These are phyloP conservation scores for Euphrasia confusa DNA, from an alignment of 257 asterid species.

Conservation along the genomic window DNA sequence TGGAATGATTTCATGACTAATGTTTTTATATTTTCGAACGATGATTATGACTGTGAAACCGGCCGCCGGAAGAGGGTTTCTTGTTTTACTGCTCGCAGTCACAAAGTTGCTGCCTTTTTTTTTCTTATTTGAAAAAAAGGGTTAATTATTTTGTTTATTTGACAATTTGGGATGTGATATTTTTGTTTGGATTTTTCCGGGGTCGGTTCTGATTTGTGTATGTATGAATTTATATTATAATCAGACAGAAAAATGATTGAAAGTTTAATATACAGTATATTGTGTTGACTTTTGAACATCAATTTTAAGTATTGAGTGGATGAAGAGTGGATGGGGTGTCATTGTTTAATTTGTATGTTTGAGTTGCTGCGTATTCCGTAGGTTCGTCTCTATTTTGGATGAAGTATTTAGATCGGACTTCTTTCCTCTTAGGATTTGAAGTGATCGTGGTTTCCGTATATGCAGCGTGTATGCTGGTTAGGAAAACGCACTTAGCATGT, in stretches of 20 bases:
- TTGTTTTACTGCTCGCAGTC: constrained; percentile 39
- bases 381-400: neutral
- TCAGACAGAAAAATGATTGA: constrained; percentile 22
- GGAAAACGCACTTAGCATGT: constrained; percentile 20
- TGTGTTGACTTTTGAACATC: constrained; percentile 28
- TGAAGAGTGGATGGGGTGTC: constrained; percentile 19
- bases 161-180: neutral
- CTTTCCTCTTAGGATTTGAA: constrained; percentile 16
- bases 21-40: no score
- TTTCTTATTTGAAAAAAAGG: neutral
- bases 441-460: constrained; percentile 2
- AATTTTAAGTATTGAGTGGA: constrained; percentile 3
- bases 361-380: constrained; percentile 19
- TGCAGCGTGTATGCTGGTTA: constrained; percentile 11
- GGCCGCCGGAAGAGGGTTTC: constrained; percentile 22
- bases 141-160: neutral
- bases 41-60: no score
- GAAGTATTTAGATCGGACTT: constrained; percentile 14
- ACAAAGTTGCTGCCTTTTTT: constrained; percentile 36
- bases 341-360: constrained; percentile 5
- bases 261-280: neutral
- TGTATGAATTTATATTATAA: no score
- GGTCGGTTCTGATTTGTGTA: constrained; percentile 5
- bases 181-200: constrained; percentile 10
- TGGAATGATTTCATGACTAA: no score